Percentiles rank a stretch among this genome's conserved stretches.
phyloP scores from a whole-genome alignment of 805 yeast genomes.

The Wickerhamomyces mucosus region DNA sequence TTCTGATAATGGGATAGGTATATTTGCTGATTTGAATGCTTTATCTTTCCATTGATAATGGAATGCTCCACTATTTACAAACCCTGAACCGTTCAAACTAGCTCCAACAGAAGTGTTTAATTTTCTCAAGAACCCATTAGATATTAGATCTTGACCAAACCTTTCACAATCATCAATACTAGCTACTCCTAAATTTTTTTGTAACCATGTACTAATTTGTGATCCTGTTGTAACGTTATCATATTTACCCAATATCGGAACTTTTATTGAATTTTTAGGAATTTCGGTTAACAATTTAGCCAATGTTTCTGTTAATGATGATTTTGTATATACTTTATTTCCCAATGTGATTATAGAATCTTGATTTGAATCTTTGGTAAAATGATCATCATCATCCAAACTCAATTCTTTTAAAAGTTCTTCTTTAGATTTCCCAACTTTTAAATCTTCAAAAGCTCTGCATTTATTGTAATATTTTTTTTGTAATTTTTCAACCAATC shows the following conservation, averaged over 20 bases:
- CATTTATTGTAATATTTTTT: slow-evolving; percentile 72
- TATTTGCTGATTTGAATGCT: slow-evolving; percentile 47
- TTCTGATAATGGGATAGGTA: background rate
- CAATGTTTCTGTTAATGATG: slow-evolving; percentile 33
- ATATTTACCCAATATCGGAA: slow-evolving; percentile 63
- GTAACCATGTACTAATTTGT: slow-evolving; percentile 50
- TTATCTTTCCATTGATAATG: slow-evolving; percentile 74
- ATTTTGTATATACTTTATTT: slow-evolving; percentile 27
- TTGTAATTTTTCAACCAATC: slow-evolving; percentile 44
- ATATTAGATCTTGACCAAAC: slow-evolving; percentile 65
- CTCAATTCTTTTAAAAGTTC: slow-evolving; percentile 23
- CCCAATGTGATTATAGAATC: slow-evolving; percentile 24
- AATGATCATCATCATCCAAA: slow-evolving; percentile 10
- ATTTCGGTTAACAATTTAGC: slow-evolving; percentile 35
- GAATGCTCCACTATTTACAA: slow-evolving; percentile 67
- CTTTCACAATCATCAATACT: slow-evolving; percentile 52
- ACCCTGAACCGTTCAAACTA: slow-evolving; percentile 61
- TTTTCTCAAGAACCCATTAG: slow-evolving; percentile 47
- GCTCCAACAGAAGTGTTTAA: slow-evolving; percentile 52
- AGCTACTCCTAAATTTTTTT: slow-evolving; percentile 32
- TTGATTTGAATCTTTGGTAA: slow-evolving; percentile 14
- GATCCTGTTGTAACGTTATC: slow-evolving; percentile 54
- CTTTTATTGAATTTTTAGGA: slow-evolving; percentile 44
- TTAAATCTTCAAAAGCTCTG: slow-evolving; percentile 60
- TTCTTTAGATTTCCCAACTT: slow-evolving; percentile 36